Evolutionary conservation across 371 early-diverging fungal species (phyloP), one percentile per base, ranked within the genome.

Genomic region (Mortierella sp.): DNA sequence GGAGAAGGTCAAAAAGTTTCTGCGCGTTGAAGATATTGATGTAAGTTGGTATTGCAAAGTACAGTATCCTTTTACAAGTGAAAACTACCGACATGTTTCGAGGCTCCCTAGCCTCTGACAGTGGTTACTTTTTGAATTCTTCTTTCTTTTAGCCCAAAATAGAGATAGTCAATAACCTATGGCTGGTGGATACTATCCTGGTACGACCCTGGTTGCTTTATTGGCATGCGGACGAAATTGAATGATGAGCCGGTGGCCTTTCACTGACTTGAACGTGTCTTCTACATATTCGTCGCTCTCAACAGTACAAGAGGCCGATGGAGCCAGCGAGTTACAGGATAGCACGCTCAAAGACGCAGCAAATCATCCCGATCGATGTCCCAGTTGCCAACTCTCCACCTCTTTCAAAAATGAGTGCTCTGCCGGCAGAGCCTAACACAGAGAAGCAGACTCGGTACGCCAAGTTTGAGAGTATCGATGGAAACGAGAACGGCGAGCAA

Each of bases 221-320:
- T 5, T 54, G 12, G 55, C 18, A 38, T 65, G 24, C 56, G n/a
- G 27, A n/a, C 24, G 16, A 21, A 49, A 56, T n/a, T 71, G 10
- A 32, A 18, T 27, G 6, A 10, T 41, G 51, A 11, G 0, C 2
- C 1, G 32, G n/a, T 41, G 14, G 41, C 16, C 1, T 18, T 46
- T 60, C 29, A 32, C 44, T 54, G 8, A 46, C 12, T 68, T 27
- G 16, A 29, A 21, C 2, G 16, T 65, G 21, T 38, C 29, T 65
- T 8, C 0, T 35, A 14, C 8, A 18, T 29, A 8, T 12, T 68
- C 27, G 48, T 43, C 3, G n/a, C n/a, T 38, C 0, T 51, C 1
- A 5, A 51, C 35, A 82, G 84, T 81, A 74, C 54, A 80, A 84
- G 70, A 76, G 55, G 35, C 78, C 78, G 0, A 84, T 84, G 84